Evolutionary conservation across 2,329 filamentous ascomycete species (phyloP).

Genomic region (Acarospora socialis): DNA sequence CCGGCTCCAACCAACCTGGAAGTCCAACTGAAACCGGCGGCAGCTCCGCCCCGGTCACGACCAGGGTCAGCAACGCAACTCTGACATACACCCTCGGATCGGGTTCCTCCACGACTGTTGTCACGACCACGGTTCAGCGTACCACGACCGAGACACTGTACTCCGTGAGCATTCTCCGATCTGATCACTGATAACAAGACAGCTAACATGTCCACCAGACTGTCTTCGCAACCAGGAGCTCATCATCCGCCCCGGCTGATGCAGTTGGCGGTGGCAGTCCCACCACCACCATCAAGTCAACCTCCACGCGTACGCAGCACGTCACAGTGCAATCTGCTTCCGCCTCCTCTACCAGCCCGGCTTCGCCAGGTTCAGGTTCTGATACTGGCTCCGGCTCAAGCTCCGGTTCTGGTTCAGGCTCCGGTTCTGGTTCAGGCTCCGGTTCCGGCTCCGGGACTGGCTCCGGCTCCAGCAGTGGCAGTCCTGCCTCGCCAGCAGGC

Average conservation of each 20-base stretch:
- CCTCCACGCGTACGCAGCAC: constrained; percentile 1
- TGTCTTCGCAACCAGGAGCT: constrained; percentile 8
- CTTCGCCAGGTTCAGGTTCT: constrained; percentile 1
- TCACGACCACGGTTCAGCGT: constrained; percentile 12
- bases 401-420: not conserved
- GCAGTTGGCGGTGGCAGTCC: constrained; percentile 1
- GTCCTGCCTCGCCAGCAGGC: constrained; percentile 1
- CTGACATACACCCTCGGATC: constrained; percentile 13
- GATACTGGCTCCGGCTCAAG: constrained; percentile 1
- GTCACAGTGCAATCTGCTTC: constrained; percentile 2
- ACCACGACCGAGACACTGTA: constrained; percentile 8
- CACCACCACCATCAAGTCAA: constrained; percentile 4
- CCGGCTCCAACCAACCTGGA: too few relatives aligned
- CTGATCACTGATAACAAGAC: not conserved
- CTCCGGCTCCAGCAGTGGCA: not conserved
- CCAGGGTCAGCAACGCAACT: constrained; percentile 5
- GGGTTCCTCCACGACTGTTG: constrained; percentile 12
- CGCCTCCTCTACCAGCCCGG: too few relatives aligned
- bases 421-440: not conserved
- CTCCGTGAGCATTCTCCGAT: constrained; percentile 1
- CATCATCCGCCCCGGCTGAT: not conserved
- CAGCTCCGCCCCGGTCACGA: constrained; percentile 1
- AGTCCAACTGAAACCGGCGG: too few relatives aligned
- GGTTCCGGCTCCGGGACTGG: not conserved
- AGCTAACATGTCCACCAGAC: constrained; percentile 6